Conservation (phyloP, 2,329 filamentous ascomycete genomes). For the Cladosporium sp. region DNA sequence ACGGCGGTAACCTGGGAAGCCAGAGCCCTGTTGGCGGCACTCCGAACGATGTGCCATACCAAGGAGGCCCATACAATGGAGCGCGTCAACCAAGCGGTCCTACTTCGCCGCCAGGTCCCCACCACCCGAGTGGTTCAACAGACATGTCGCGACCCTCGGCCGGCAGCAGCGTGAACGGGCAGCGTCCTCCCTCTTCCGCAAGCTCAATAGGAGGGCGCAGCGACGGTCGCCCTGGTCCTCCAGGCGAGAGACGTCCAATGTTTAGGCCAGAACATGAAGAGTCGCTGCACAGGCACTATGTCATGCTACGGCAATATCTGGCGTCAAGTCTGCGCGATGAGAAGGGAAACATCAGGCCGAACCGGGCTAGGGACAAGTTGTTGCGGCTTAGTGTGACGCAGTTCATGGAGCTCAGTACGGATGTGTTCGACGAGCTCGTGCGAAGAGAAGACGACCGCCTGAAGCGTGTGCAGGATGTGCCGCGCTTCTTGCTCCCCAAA, state of each 20-base stretch:
- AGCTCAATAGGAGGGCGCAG: slow-evolving; percentile 86
- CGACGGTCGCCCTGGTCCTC: slow-evolving; percentile 60
- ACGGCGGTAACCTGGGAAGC: slow-evolving; percentile 28
- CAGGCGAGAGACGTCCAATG: slow-evolving; percentile 56
- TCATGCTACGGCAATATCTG: slow-evolving; percentile 75
- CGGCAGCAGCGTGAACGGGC: slow-evolving; percentile 44
- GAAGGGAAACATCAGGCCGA: slow-evolving; percentile 71
- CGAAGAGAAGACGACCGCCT: slow-evolving; percentile 71
- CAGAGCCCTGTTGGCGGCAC: slow-evolving; percentile 26
- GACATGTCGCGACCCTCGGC: slow-evolving; percentile 54
- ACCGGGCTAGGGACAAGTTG: slow-evolving; percentile 92
- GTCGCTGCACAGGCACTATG: slow-evolving; percentile 77
- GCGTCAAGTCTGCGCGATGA: slow-evolving; percentile 72
- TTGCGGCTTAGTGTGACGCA: slow-evolving; percentile 86
- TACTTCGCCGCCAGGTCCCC: slow-evolving; percentile 38
- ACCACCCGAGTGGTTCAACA: slow-evolving; percentile 44
- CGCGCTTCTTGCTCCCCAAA: slow-evolving; percentile 78
- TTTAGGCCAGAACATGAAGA: slow-evolving; percentile 58
- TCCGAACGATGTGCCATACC: slow-evolving; percentile 31
- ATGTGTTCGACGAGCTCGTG: slow-evolving; percentile 93
- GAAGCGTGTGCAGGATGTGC: slow-evolving; percentile 54
- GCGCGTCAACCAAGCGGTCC: slow-evolving; percentile 34
- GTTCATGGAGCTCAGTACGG: slow-evolving; percentile 95
- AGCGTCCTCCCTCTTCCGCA: slow-evolving; percentile 74
- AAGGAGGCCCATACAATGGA: slow-evolving; percentile 35